These are phyloP conservation scores for Bonia amplexicaulis DNA, from an alignment of 176 grass and related monocot species.

Conservation along the genomic window DNA sequence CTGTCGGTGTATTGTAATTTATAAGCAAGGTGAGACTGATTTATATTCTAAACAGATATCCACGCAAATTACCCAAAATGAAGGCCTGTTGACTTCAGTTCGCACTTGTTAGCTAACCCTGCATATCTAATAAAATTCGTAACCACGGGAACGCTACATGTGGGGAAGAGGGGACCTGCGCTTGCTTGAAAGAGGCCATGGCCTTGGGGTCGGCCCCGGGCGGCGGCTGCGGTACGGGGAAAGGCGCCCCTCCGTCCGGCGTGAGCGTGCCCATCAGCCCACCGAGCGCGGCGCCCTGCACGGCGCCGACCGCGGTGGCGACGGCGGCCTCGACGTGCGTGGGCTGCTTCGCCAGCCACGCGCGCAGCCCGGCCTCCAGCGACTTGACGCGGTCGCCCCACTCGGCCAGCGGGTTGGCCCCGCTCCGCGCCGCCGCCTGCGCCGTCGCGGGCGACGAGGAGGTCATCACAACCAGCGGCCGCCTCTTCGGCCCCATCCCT, in stretches of 20 bases:
- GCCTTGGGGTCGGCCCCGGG: slow-evolving; percentile 48
- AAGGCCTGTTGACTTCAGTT: neutral
- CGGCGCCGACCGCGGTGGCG: slow-evolving; percentile 55
- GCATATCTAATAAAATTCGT: neutral
- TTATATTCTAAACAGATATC: neutral
- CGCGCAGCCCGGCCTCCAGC: slow-evolving; percentile 56
- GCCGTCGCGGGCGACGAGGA: slow-evolving; percentile 27
- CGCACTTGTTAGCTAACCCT: neutral
- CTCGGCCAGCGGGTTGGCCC: slow-evolving; percentile 59
- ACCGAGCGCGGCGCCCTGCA: slow-evolving; percentile 78
- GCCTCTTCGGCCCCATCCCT: slow-evolving; percentile 33
- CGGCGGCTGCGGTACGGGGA: slow-evolving; percentile 36
- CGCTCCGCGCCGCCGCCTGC: slow-evolving; percentile 20
- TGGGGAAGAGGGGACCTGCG: slow-evolving; percentile 38
- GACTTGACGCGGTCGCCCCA: slow-evolving; percentile 43
- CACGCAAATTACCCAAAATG: neutral
- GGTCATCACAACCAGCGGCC: slow-evolving; percentile 43
- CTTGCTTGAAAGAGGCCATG: slow-evolving; percentile 67
- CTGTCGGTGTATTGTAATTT: neutral
- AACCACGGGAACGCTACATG: neutral
- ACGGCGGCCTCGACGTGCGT: slow-evolving; percentile 69
- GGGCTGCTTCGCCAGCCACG: slow-evolving; percentile 74
- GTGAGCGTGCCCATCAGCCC: slow-evolving; percentile 74
- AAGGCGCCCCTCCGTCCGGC: slow-evolving; percentile 33
- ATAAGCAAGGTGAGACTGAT: neutral